These are phyloP conservation scores for Antitrichia curtipendula DNA, from an alignment of 225 moss, liverwort and hornwort genomes.

Conservation along the genomic window DNA sequence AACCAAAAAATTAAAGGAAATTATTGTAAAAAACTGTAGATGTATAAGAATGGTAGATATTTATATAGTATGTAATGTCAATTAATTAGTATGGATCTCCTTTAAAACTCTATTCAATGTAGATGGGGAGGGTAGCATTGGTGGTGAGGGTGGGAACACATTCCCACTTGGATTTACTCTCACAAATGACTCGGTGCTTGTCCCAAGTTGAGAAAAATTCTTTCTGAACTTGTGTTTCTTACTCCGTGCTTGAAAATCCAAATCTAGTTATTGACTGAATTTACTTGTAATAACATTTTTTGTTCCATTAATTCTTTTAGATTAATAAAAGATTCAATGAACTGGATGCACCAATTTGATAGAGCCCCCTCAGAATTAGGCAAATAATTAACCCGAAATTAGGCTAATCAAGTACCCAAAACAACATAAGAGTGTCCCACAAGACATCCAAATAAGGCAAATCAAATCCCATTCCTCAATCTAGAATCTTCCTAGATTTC, in stretches of 20 bases:
- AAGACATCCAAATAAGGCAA: neutral
- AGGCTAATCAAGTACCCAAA: neutral
- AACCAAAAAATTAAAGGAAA: too few relatives aligned
- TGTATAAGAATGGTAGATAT: too few relatives aligned
- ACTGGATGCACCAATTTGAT: neutral
- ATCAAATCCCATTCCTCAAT: neutral
- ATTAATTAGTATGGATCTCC: too few relatives aligned
- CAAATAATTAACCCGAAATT: neutral
- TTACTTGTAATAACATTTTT: neutral
- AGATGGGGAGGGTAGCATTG: neutral
- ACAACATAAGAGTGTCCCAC: neutral
- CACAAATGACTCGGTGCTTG: neutral
- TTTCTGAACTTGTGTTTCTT: neutral
- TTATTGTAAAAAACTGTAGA: too few relatives aligned
- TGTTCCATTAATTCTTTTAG: neutral
- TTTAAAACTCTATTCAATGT: too few relatives aligned
- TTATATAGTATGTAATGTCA: too few relatives aligned
- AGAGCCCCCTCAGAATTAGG: too few relatives aligned
- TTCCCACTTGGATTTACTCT: neutral
- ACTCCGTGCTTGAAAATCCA: neutral
- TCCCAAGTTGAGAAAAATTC: neutral
- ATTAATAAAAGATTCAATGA: neutral
- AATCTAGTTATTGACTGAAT: neutral
- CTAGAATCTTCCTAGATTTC: neutral
- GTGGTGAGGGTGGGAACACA: rapidly evolving